Evolutionary conservation across 768 basidiomycete genomes (phyloP), one percentile per base, ranked within the genome.

Genomic region (Serpula lacrymans): DNA sequence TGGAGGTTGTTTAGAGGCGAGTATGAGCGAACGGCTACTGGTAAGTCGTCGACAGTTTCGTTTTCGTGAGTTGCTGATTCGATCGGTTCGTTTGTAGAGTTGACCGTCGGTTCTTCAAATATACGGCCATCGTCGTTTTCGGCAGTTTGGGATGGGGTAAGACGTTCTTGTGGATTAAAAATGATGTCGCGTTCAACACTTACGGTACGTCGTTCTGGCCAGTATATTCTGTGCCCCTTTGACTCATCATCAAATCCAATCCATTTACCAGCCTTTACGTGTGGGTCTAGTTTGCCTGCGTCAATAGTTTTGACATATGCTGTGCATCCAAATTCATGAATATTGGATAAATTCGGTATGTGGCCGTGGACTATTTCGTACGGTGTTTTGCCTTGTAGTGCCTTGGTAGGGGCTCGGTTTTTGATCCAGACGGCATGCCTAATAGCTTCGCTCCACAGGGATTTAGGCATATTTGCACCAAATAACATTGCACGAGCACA

Each of bases 161-260:
- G n/a, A n/a, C 10, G 10, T 10, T 29, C 28, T 10, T 29, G 10
- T 29, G 10, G n/a, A 8, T 38, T 28, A 24, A 48, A 48, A 10
- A 27, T 10, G 7, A 48, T 32, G 32, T 48, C 41, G 8, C 47
- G 39, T 34, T 49, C 48, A 39, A 46, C 10, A 23, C 41, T 42
- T 5, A 49, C 34, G 2, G 39, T 35, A 10, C 30, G 22, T 24
- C 14, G 26, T 2, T 43, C 42, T 34, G 34, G 48, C 52, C 41
- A 47, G 38, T 21, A 46, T 22, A 35, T 40, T 16, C 41, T 35
- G 34, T 17, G 14, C 26, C 58, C 62, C 29, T 56, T 59, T 46
- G 55, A 60, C 22, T 59, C 46, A 5, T 52, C 44, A 46, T 65
- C 61, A 49, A 60, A 61, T 1, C 67, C 63, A n/a, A 69, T 45